A percentile compares a stretch with the other conserved stretches of the same genome.
These are phyloP conservation scores for Tilletiopsis washingtonensis DNA, from an alignment of 1,284 basidiomycete species.

Conservation along the genomic window DNA sequence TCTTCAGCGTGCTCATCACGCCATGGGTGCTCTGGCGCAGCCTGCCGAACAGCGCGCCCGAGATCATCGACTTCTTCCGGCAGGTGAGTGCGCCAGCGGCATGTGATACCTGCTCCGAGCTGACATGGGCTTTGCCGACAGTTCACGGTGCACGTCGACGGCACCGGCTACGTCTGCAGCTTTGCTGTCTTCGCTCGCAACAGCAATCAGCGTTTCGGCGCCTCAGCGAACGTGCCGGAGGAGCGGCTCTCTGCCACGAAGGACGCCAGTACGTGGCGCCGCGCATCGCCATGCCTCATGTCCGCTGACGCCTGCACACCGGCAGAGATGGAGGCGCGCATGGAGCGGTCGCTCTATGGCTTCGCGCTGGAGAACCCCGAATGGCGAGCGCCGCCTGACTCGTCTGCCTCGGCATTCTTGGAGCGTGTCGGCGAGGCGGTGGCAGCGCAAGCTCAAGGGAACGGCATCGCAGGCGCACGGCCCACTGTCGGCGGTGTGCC, in stretches of 20 bases:
- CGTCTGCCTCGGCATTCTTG: background rate
- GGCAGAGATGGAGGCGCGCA: background rate
- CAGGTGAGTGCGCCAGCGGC: slow-evolving; percentile 10
- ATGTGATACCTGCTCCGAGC: background rate
- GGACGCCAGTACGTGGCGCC: background rate
- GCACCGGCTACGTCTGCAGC: slow-evolving; percentile 89
- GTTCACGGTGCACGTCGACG: slow-evolving; percentile 92
- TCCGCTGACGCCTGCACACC: background rate
- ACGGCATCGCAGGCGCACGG: too few species aligned
- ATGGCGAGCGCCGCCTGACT: background rate
- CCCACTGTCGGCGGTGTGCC: too few species aligned
- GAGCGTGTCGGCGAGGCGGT: too few species aligned
- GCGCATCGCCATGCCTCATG: background rate
- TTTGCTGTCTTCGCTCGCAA: slow-evolving; percentile 80
- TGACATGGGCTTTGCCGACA: slow-evolving; percentile 41
- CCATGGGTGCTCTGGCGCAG: slow-evolving; percentile 90
- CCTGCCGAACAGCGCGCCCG: slow-evolving; percentile 72
- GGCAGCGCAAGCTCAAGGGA: too few species aligned
- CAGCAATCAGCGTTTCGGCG: background rate
- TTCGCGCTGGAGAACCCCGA: background rate
- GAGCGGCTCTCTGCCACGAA: background rate
- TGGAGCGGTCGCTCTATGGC: background rate
- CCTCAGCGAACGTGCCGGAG: background rate
- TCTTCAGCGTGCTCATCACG: slow-evolving; percentile 82
- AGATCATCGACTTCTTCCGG: slow-evolving; percentile 39